Base-by-base conservation (phyloP, 1,139 yeast species). In the Citeromyces siamensis region DNA sequence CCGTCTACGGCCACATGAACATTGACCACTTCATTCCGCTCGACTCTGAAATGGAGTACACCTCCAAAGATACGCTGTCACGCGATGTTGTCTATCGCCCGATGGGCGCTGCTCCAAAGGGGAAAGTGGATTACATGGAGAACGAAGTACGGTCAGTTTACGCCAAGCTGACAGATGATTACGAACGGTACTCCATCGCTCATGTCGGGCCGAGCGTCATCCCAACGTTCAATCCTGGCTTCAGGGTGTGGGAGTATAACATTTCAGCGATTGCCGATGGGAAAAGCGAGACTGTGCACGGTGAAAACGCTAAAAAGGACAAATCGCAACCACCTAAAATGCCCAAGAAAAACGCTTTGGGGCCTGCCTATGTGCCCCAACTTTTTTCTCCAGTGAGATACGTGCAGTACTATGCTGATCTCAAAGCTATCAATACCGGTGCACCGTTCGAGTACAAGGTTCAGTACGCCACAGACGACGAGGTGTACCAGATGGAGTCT, bases 1-100 rank as follows among this genome's bases (percentile, higher is more conserved):
- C 90, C 9, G 58, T 84, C 21, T 84, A 70, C 52, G 95, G 95
- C 0, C 95, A 84, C 51, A 84, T 84, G 94, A 84, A 84, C 54
- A 60, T 83, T 41, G 94, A 84, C 52, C 94, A 84, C 57, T 83
- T 82, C 50, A 66, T 81, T 35, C 84, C 94, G 0, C 63, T 79
- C 45, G 93, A 83, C 58, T 68, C 85, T 1, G 68, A 68, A 32
- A 69, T 72, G 42, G 83, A 90, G 1, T 76, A 81, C 59, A 63
- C 66, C 12, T 32, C 35, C 5, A 12, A 19, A 7, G 22, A 7
- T 19, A 12, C 6, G 8, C 9, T 5, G 19, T 10, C 14, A 8
- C 35, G 20, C 16, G 26, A 14, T 8, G n/a, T 17, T 5, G 17
- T 16, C n/a, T 20, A 10, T 7, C 35, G 13, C 8, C 6, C 20